Evolutionary conservation across 495 filamentous ascomycete species (phyloP), one percentile per base, ranked within the genome.

Genomic region (Cercophora scortea): DNA sequence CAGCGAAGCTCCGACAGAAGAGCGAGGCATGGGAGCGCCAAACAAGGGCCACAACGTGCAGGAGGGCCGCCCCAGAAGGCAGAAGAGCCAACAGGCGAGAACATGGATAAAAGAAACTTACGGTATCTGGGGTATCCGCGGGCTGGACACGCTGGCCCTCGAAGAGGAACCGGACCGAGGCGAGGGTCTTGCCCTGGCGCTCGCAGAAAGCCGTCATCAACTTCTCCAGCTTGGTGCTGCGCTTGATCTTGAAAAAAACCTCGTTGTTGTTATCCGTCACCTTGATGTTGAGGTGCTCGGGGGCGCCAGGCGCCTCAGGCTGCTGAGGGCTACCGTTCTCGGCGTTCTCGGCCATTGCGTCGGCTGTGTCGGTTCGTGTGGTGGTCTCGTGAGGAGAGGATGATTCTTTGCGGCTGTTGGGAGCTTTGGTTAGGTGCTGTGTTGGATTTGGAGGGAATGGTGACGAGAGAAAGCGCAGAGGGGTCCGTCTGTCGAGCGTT

Each of bases 231-330:
- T 87, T 85, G 0, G 94, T 99, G 6, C 87, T 90, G 6, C 92
- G 87, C 83, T 99, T 99, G 72, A 99, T 99, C 78, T 99, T 99
- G 79, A 99, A 99, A 71, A 99, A 99, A 57, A 99, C 94, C 61
- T 99, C 94, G 62, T 99, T 99, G 75, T 99, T 96, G 74, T 95
- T 96, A 59, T 99, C 94, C 0, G 94, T 97, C n/a, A 99, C 94
- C 66, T 99, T 99, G 78, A 99, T 97, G 69, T 99, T 99, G 8
- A 99, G 77, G 68, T 99, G 94, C 69, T 97, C 94, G 36, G 68
- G 57, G 42, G 33, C 56, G 58, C 34, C 63, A 64, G 50, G 55
- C 61, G 40, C 71, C 19, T 54, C 71, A 12, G 78, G 79, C 50
- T 79, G 79, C 36, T 77, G 76, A 40, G 84, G 80, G 50, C 78